A percentile compares a stretch with the other conserved stretches of the same genome.
phyloP scores from a whole-genome alignment of 352 stramenopile genomes.

The Globisporangium megalacanthum region DNA sequence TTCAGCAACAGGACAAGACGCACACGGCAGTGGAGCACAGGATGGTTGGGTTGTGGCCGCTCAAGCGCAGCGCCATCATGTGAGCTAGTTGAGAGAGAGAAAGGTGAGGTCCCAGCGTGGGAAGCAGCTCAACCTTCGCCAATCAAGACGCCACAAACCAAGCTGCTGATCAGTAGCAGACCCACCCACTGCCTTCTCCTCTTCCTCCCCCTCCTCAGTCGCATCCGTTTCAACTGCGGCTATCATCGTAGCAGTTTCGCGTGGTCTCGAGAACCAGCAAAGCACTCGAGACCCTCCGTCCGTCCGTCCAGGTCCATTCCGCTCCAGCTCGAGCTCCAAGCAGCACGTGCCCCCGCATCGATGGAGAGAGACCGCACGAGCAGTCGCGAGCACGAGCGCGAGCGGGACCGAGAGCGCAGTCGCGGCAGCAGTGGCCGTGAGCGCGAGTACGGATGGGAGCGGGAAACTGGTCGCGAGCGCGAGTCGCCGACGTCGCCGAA shows the following conservation, averaged over 20 bases:
- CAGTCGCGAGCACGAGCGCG: slow-evolving; percentile 18
- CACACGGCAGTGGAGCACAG: neutral
- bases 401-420: slow-evolving; percentile 4
- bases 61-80: slow-evolving; percentile 6
- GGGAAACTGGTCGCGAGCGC: slow-evolving; percentile 24
- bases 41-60: slow-evolving; percentile 4
- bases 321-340: neutral
- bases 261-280: no score
- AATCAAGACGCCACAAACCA: no score
- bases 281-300: no score
- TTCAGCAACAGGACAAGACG: neutral
- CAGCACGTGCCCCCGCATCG: slow-evolving; percentile 2
- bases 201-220: no score
- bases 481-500: slow-evolving; percentile 14
- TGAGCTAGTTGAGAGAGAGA: neutral
- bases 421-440: slow-evolving; percentile 5
- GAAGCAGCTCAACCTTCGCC: no score
- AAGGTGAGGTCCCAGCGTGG: no score
- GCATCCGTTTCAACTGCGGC: no score
- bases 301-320: no score
- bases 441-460: slow-evolving; percentile 4
- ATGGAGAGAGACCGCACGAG: slow-evolving; percentile 23
- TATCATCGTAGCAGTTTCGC: no score
- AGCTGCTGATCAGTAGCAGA: no score
- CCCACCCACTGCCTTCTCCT: no score